Evolutionary conservation across 148 eudicot species (phyloP).

Genomic region (Silene latifolia): DNA sequence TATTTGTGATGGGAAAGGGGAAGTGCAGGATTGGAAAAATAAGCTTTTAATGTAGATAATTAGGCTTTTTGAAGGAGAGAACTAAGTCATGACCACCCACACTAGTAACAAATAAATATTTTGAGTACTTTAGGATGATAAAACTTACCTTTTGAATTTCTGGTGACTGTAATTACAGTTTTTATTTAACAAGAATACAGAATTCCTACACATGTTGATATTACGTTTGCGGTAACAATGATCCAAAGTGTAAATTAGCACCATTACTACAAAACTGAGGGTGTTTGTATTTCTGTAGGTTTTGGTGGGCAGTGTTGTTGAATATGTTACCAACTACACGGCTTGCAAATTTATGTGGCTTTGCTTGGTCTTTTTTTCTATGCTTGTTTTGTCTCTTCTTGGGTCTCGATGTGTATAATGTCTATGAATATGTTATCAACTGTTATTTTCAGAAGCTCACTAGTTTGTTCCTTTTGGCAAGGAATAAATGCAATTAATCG

Average conservation of each 20-base stretch:
- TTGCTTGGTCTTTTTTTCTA: not conserved
- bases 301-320: not conserved
- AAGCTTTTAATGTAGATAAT: too few species aligned
- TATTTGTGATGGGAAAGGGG: too few species aligned
- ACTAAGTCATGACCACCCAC: too few species aligned
- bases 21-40: too few species aligned
- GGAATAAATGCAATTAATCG: constrained; percentile 84
- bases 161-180: too few species aligned
- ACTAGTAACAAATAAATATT: too few species aligned
- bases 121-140: too few species aligned
- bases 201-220: too few species aligned
- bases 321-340: not conserved
- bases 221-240: not conserved
- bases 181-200: too few species aligned
- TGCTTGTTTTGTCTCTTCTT: not conserved
- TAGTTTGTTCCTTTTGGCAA: constrained; percentile 31
- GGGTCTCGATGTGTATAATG: not conserved
- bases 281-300: not conserved
- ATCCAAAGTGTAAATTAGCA: not conserved
- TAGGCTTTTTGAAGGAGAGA: too few species aligned
- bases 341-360: constrained; percentile 8
- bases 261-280: not conserved
- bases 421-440: not conserved
- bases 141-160: too few species aligned
- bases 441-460: not conserved